These are phyloP conservation scores for Flammula alnicola DNA, from an alignment of 1,284 basidiomycete genomes.

Conservation along the genomic window DNA sequence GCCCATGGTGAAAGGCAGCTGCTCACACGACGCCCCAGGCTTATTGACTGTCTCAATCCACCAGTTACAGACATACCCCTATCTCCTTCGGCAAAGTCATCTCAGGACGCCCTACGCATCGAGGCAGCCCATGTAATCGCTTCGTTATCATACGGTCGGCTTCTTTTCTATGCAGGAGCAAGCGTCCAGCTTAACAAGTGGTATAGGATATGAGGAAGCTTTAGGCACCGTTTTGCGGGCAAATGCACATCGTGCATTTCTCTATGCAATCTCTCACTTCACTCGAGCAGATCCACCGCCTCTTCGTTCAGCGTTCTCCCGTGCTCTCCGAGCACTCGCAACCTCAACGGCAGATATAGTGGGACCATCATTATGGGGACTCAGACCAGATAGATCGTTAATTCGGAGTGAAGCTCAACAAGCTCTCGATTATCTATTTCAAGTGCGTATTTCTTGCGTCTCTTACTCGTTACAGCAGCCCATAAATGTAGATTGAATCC, in stretches of 20 bases:
- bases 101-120: conserved; percentile 55
- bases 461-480: conserved; percentile 3
- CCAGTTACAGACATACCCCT: no score
- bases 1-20: not conserved
- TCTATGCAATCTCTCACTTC: conserved; percentile 58
- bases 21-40: conserved; percentile 38
- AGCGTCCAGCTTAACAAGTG: not conserved
- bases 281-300: conserved; percentile 41
- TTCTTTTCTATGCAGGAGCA: not conserved
- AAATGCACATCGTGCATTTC: conserved; percentile 57
- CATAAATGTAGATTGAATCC: conserved; percentile 50
- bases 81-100: conserved; percentile 37
- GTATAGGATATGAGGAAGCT: conserved; percentile 61
- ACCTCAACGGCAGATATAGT: conserved; percentile 63
- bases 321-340: conserved; percentile 63
- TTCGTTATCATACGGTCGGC: conserved; percentile 68
- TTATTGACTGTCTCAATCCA: conserved; percentile 59
- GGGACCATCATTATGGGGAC: conserved; percentile 69
- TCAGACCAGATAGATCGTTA: conserved; percentile 33
- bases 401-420: conserved; percentile 54
- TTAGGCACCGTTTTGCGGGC: conserved; percentile 58
- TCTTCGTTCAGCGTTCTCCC: conserved; percentile 60
- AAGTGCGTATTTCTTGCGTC: conserved; percentile 41
- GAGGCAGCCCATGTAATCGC: conserved; percentile 77
- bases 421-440: conserved; percentile 64